Evolutionary conservation across 1,139 yeast genomes (phyloP).

Genomic region (Taphrina betulina): DNA sequence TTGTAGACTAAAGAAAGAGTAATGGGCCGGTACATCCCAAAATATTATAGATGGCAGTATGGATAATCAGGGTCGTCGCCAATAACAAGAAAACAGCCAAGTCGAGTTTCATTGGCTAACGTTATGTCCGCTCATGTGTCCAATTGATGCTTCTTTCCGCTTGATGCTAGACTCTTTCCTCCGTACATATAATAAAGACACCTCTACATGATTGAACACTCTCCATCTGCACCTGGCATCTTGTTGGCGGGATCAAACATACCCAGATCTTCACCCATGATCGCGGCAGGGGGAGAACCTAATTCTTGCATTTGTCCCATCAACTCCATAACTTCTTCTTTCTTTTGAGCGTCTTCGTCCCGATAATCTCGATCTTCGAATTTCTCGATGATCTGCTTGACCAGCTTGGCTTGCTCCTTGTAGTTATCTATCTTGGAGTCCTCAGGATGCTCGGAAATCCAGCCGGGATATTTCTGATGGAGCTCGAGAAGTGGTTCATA

Average conservation of each 20-base stretch:
- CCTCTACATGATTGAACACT: slow-evolving; percentile 21
- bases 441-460: slow-evolving; percentile 45
- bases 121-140: no score
- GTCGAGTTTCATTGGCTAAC: no score
- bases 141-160: no score
- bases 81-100: no score
- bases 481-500: slow-evolving; percentile 87
- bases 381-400: slow-evolving; percentile 53
- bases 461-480: slow-evolving; percentile 61
- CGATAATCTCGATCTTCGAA: slow-evolving; percentile 60
- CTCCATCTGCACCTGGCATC: no score
- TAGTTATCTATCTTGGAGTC: slow-evolving; percentile 50
- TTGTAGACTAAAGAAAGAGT: no score
- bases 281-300: slow-evolving; percentile 85
- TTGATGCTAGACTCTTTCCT: no score
- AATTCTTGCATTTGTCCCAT: slow-evolving; percentile 58
- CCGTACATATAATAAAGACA: neutral
- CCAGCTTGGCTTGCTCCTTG: slow-evolving; percentile 44
- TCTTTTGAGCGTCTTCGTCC: slow-evolving; percentile 54
- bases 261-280: slow-evolving; percentile 56
- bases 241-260: slow-evolving; percentile 29
- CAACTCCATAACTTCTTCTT: slow-evolving; percentile 56
- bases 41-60: neutral
- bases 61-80: neutral
- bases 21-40: no score